phyloP scores from a whole-genome alignment of 768 basidiomycete species.

The Mrakia gelida region DNA sequence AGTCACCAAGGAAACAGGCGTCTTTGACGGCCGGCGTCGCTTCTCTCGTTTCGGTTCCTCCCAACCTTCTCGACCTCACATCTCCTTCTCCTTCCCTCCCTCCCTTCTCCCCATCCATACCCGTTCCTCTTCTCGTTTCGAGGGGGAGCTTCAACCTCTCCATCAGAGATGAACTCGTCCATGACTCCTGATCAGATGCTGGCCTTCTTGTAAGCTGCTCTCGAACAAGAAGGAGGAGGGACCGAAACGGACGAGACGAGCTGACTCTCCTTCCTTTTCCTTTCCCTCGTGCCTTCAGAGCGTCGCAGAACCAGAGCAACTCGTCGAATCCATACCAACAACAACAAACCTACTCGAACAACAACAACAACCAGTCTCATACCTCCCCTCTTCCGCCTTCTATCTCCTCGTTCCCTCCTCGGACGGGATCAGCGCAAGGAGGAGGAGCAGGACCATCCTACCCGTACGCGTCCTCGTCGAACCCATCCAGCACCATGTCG shows the following conservation, averaged over 20 bases:
- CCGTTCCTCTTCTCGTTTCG: neutral
- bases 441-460: neutral
- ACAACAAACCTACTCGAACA: neutral
- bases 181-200: neutral
- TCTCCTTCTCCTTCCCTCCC: neutral
- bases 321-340: neutral
- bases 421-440: neutral
- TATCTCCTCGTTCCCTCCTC: neutral
- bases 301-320: neutral
- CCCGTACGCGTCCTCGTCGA: neutral
- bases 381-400: neutral
- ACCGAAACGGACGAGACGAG: neutral
- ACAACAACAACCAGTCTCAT: constrained; percentile 1
- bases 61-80: neutral
- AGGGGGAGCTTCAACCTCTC: too few species aligned
- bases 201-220: neutral
- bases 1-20: too few species aligned
- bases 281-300: neutral
- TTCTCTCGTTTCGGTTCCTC: neutral
- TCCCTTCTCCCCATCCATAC: neutral
- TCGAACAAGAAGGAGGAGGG: neutral
- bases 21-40: too few species aligned
- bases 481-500: neutral
- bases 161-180: neutral
- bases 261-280: neutral